phyloP scores from a whole-genome alignment of 106 monocot species.

The Dendrobium catenatum region DNA sequence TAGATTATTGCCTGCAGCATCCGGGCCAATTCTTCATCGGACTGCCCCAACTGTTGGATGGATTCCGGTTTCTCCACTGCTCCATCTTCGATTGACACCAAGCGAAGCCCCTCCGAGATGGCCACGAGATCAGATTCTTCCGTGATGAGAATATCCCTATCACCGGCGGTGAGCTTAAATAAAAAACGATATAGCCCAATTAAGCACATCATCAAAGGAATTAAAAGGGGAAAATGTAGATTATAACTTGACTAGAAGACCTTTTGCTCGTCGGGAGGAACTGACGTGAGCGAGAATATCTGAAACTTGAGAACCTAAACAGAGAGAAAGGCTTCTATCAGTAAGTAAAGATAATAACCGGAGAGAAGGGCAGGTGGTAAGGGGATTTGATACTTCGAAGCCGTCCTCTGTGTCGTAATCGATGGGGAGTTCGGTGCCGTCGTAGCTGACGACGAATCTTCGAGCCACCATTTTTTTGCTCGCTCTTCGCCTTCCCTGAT shows the following conservation, averaged over 20 bases:
- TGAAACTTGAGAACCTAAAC: conserved; percentile 67
- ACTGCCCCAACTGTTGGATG: conserved; percentile 12
- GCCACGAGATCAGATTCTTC: conserved; percentile 56
- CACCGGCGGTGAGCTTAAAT: not conserved
- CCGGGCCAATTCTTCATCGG: conserved; percentile 81
- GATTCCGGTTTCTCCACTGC: conserved; percentile 7
- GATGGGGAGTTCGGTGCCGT: conserved; percentile 33
- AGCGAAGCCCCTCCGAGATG: conserved; percentile 47
- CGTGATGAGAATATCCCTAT: conserved; percentile 15
- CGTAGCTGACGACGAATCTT: conserved; percentile 48
- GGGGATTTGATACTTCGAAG: conserved; percentile 38
- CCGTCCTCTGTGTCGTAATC: conserved; percentile 79
- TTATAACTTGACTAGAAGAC: conserved; percentile 11
- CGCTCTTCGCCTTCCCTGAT: not conserved
- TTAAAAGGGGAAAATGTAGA: not conserved
- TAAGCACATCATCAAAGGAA: not conserved
- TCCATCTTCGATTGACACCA: conserved; percentile 48
- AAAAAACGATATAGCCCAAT: not conserved
- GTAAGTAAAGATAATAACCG: not conserved
- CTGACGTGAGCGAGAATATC: conserved; percentile 82
- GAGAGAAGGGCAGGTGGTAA: not conserved
- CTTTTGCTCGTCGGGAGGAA: conserved; percentile 76
- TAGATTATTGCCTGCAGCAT: conserved; percentile 48
- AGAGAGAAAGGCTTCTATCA: not conserved
- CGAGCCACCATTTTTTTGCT: conserved; percentile 56